phyloP scores from a whole-genome alignment of 257 asterid genomes.

The Knoxia roxburghii region DNA sequence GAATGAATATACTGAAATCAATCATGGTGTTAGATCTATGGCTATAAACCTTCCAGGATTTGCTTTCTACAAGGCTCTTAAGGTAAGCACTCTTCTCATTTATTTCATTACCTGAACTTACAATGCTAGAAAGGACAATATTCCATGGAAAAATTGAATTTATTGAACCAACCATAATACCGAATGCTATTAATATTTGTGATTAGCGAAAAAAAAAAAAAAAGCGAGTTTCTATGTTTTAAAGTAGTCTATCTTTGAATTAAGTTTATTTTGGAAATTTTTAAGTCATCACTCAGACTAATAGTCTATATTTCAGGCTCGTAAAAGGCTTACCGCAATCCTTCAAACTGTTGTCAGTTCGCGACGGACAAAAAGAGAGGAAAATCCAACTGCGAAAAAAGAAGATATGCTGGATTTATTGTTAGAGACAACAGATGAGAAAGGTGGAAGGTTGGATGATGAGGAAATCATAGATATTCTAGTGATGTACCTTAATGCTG shows the following conservation, averaged over 20 bases:
- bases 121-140: not conserved
- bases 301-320: constrained; percentile 45
- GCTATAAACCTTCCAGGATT: constrained; percentile 84
- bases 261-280: no score
- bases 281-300: not conserved
- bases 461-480: constrained; percentile 80
- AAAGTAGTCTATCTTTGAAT: no score
- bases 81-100: constrained; percentile 33
- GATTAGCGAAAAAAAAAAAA: no score
- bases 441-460: constrained; percentile 57
- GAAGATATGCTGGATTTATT: constrained; percentile 86
- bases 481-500: constrained; percentile 87
- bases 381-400: constrained; percentile 19
- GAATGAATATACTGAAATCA: constrained; percentile 68
- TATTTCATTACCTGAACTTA: not conserved
- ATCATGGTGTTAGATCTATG: constrained; percentile 89
- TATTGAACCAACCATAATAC: not conserved
- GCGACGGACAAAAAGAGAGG: constrained; percentile 40
- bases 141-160: not conserved
- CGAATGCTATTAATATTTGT: no score
- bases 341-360: constrained; percentile 53
- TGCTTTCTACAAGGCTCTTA: constrained; percentile 70
- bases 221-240: no score
- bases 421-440: constrained; percentile 59
- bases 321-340: constrained; percentile 55